Percentiles rank a stretch among this genome's conserved stretches.
Conservation (phyloP, 257 asterid species). For the Nicotiana sylvestris region DNA sequence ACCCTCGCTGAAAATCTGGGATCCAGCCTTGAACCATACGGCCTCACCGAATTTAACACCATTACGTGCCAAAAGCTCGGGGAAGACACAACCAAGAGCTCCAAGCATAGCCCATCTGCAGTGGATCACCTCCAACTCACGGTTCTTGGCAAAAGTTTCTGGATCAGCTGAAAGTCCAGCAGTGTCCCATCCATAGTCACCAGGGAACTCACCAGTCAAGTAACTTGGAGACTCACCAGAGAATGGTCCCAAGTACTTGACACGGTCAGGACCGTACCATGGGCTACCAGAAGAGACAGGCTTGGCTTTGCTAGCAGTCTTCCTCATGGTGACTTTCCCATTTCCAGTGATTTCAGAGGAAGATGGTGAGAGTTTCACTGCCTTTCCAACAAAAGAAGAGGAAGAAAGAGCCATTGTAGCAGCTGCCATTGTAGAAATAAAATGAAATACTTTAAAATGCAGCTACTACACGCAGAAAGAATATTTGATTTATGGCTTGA, state of each 20-base stretch:
- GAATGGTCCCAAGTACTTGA: too few species aligned
- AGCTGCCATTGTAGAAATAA: slow-evolving; percentile 35
- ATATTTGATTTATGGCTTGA: not conserved
- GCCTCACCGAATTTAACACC: slow-evolving; percentile 45
- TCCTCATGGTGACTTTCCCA: too few species aligned
- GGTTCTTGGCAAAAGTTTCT: too few species aligned
- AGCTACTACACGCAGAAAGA: not conserved
- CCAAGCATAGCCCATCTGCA: slow-evolving; percentile 46
- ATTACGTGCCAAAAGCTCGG: slow-evolving; percentile 34
- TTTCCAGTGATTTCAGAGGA: too few species aligned
- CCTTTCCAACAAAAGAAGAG: slow-evolving; percentile 40
- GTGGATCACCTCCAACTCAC: slow-evolving; percentile 37
- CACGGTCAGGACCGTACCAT: too few species aligned
- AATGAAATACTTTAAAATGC: not conserved
- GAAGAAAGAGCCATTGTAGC: slow-evolving; percentile 56
- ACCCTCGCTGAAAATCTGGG: slow-evolving; percentile 37
- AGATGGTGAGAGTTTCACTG: too few species aligned
- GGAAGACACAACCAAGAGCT: slow-evolving; percentile 42
- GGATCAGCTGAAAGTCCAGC: too few species aligned
- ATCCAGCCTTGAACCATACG: slow-evolving; percentile 44
- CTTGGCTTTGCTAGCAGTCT: too few species aligned
- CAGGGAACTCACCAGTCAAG: too few species aligned
- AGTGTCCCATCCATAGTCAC: too few species aligned
- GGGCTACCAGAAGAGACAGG: too few species aligned
- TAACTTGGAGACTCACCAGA: too few species aligned